These are phyloP conservation scores for Sclerotinia spermophila DNA, from an alignment of 2,329 filamentous ascomycete genomes.

Conservation along the genomic window DNA sequence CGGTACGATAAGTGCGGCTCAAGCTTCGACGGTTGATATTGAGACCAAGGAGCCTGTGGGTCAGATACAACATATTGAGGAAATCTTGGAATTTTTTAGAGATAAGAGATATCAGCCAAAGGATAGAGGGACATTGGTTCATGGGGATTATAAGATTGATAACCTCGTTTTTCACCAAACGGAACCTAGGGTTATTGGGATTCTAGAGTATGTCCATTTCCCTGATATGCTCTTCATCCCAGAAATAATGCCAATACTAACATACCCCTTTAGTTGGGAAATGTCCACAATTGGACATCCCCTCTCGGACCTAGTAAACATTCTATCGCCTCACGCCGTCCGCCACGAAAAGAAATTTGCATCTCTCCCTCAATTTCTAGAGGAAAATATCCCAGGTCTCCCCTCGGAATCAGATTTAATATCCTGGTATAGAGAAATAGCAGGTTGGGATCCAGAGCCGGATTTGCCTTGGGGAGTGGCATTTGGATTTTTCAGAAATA, in stretches of 20 bases:
- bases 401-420: slow-evolving; percentile 57
- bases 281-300: slow-evolving; percentile 98
- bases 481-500: slow-evolving; percentile 58
- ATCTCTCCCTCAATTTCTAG: slow-evolving; percentile 39
- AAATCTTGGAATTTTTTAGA: slow-evolving; percentile 74
- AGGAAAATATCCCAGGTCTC: slow-evolving; percentile 48
- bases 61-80: slow-evolving; percentile 76
- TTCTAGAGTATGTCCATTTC: slow-evolving; percentile 65
- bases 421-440: slow-evolving; percentile 62
- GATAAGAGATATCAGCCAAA: slow-evolving; percentile 66
- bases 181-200: slow-evolving; percentile 82
- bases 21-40: slow-evolving; percentile 70
- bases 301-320: slow-evolving; percentile 82
- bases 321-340: slow-evolving; percentile 51
- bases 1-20: slow-evolving; percentile 69
- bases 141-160: slow-evolving; percentile 96
- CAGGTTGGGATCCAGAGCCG: slow-evolving; percentile 66
- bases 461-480: slow-evolving; percentile 61
- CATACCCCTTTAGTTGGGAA: slow-evolving; percentile 66
- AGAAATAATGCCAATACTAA: slow-evolving; percentile 8
- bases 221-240: background rate
- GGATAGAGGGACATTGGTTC: slow-evolving; percentile 76
- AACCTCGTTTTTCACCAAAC: slow-evolving; percentile 88
- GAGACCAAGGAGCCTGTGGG: slow-evolving; percentile 77
- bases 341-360: slow-evolving; percentile 32